A percentile compares a stretch with the other conserved stretches of the same genome.
These are phyloP conservation scores for Podila clonocystis DNA, from an alignment of 192 early-diverging fungal genomes.

Conservation along the genomic window DNA sequence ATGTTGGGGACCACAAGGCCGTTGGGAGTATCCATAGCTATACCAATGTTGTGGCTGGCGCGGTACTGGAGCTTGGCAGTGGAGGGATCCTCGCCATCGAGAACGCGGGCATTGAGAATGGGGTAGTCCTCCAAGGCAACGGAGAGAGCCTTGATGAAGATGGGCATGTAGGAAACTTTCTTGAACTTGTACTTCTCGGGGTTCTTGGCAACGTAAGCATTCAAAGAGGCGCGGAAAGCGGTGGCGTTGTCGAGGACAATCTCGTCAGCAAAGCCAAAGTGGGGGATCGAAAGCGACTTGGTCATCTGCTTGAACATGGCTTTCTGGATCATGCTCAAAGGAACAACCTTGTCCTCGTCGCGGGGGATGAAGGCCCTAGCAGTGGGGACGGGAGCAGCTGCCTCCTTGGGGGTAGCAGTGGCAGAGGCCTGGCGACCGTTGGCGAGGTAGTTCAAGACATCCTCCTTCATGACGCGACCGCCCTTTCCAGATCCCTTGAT, in stretches of 20 bases:
- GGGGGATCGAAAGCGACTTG: constrained; percentile 89
- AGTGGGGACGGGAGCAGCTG: constrained; percentile 24
- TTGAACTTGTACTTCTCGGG: constrained; percentile 61
- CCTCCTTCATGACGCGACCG: constrained; percentile 93
- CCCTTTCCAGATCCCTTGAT: constrained; percentile 85
- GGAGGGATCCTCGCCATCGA: constrained; percentile 53
- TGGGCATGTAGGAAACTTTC: constrained; percentile 94
- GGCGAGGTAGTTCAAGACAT: constrained; percentile 73
- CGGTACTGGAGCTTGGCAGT: constrained; percentile 77
- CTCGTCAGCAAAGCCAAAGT: constrained; percentile 95
- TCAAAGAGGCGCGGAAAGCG: constrained; percentile 72
- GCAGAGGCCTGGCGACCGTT: constrained; percentile 43
- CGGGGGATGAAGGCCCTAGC: constrained; percentile 37
- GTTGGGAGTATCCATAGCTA: constrained; percentile 98
- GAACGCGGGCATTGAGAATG: constrained; percentile 82
- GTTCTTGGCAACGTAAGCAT: constrained; percentile 63
- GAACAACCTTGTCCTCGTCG: constrained; percentile 63
- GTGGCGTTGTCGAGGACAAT: constrained; percentile 79
- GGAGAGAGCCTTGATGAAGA: constrained; percentile 92
- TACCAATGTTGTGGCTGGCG: constrained; percentile 87
- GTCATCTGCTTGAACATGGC: constrained; percentile 99
- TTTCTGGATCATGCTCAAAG: constrained; percentile 90
- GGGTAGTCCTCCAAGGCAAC: constrained; percentile 86
- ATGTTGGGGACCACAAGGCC: constrained; percentile 95
- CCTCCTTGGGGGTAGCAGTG: constrained; percentile 32